Base-by-base conservation (phyloP, 306 rosid genomes). In the Betula pendula region DNA sequence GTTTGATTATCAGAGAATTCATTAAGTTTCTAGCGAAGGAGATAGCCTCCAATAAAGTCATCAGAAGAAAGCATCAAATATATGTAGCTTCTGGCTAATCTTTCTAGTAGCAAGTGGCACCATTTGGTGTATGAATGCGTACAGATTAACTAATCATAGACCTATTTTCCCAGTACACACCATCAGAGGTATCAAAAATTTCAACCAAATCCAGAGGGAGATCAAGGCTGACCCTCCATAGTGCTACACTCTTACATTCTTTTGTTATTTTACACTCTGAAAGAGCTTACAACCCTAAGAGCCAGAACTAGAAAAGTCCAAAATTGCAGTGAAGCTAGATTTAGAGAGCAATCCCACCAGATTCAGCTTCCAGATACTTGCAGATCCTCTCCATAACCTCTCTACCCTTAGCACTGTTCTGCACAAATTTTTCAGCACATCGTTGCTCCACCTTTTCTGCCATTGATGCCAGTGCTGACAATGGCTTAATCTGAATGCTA, bases 351-450 rank as follows among this genome's bases (percentile, higher is more conserved):
- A 92, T 68, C 40, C 88, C 87, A 1, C 81, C 71, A 16, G 96
- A 86, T 82, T 92, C 97, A 40, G 98, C 88, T 84, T 95, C 97
- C 70, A 92, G 96, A 87, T 90, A 95, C 78, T 88, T 90, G 82
- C 98, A 90, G 24, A 95, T 95, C 79, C 93, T 85, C 90, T 92
- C 97, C 98, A 92, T 95, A 45, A 89, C 97, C 83, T 92, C 97
- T 77, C 97, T 92, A 74, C 98, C 91, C 85, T 89, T 90, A 27
- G 79, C 91, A 82, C 97, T 90, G 73, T 92, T 95, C 83, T 92
- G 98, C 81, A 92, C 85, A 58, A 92, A 90, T 87, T 69, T 87
- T 68, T 95, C 98, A 10, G 97, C 99, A 27, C 95, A 95, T 1
- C 92, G 81, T 58, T 90, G 96, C 85, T 95, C 99, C 43, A 96